A percentile compares a stretch with the other conserved stretches of the same genome.
phyloP scores from a whole-genome alignment of 2,329 filamentous ascomycete genomes.

The Ophiobolus disseminans region DNA sequence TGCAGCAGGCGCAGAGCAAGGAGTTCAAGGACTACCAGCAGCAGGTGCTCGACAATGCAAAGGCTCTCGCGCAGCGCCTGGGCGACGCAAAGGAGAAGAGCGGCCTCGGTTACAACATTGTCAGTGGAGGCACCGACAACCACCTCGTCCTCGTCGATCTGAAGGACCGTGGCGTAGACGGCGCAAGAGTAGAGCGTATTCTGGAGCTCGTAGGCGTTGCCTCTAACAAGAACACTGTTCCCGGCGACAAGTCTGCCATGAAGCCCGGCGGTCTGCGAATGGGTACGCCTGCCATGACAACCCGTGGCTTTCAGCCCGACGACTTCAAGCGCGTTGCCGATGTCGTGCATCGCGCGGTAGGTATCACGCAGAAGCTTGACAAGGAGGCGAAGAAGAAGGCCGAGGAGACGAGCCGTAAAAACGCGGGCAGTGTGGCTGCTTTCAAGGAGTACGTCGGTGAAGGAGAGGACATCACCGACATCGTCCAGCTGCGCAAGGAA shows the following conservation, averaged over 20 bases:
- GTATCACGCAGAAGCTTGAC: constrained; percentile 51
- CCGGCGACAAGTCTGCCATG: constrained; percentile 95
- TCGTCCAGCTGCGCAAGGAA: constrained; percentile 50
- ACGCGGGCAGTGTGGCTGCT: constrained; percentile 48
- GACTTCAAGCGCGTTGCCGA: constrained; percentile 78
- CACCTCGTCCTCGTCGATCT: constrained; percentile 97
- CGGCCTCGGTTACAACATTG: constrained; percentile 87
- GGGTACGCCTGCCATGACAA: constrained; percentile 96
- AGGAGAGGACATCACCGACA: constrained; percentile 51
- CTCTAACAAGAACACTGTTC: constrained; percentile 99
- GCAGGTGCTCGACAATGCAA: constrained; percentile 90
- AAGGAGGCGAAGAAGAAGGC: constrained; percentile 50
- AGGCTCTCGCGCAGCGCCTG: constrained; percentile 77
- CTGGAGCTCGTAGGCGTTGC: constrained; percentile 98
- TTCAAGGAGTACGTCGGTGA: constrained; percentile 53
- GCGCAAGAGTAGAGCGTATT: constrained; percentile 92
- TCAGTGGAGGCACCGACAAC: constrained; percentile 94
- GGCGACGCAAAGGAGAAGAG: constrained; percentile 74
- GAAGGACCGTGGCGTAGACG: constrained; percentile 84
- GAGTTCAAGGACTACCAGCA: constrained; percentile 96
- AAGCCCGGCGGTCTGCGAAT: constrained; percentile 95
- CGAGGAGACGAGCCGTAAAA: constrained; percentile 47
- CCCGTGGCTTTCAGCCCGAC: constrained; percentile 86
- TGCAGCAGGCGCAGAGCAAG: constrained; percentile 88
- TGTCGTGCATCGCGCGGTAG: constrained; percentile 51